Evolutionary conservation across 345 rosid genomes (phyloP).

Genomic region (Lumnitzera littorea): DNA sequence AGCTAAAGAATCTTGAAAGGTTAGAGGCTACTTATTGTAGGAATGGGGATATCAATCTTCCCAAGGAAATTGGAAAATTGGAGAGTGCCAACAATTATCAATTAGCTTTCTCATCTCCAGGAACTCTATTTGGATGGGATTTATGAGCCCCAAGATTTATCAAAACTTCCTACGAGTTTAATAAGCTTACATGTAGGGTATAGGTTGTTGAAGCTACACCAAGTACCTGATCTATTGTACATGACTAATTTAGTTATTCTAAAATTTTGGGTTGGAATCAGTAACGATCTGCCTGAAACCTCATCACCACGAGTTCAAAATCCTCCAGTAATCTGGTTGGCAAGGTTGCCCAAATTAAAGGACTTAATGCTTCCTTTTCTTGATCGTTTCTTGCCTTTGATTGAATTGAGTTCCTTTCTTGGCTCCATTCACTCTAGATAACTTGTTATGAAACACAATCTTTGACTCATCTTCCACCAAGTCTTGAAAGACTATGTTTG

Average conservation of each 20-base stretch:
- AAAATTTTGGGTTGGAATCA: too few species aligned
- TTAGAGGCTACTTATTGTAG: neutral
- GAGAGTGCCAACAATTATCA: neutral
- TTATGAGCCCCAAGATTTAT: neutral
- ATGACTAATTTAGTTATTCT: neutral
- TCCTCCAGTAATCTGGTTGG: neutral
- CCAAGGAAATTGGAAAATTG: neutral
- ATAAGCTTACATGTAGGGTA: neutral
- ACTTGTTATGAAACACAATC: neutral
- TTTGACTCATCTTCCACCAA: neutral
- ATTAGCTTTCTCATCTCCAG: neutral
- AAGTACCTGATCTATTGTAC: neutral
- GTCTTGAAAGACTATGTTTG: neutral
- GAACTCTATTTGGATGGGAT: neutral
- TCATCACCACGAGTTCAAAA: neutral
- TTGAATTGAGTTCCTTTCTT: neutral
- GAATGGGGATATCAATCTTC: neutral
- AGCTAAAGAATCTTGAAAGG: neutral
- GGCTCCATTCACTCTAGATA: neutral
- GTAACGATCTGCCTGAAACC: too few species aligned
- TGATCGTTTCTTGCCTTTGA: neutral
- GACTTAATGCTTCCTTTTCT: neutral
- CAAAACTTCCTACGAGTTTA: neutral
- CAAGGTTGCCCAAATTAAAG: neutral
- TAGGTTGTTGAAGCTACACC: too few species aligned